Conservation (phyloP, 495 filamentous ascomycete genomes). For the Penicillium pancosmium region DNA sequence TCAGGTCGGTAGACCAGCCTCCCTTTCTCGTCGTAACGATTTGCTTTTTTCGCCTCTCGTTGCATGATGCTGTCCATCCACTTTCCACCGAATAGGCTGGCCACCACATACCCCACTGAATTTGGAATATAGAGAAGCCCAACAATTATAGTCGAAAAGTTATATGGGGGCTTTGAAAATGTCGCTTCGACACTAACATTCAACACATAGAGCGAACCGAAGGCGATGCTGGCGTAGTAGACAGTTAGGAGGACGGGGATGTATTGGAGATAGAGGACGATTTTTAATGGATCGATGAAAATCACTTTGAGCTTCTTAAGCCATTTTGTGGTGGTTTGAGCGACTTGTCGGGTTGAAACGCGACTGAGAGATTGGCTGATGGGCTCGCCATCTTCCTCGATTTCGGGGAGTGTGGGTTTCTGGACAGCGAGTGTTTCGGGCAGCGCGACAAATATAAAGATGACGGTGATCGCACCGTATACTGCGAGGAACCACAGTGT, state of each 20-base stretch:
- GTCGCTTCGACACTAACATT: slow-evolving; percentile 82
- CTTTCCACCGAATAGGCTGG: slow-evolving; percentile 72
- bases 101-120: slow-evolving; percentile 75
- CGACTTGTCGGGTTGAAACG: slow-evolving; percentile 64
- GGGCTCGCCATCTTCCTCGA: slow-evolving; percentile 22
- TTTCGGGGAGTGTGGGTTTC: slow-evolving; percentile 24
- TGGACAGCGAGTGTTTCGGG: slow-evolving; percentile 63
- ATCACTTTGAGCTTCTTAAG: slow-evolving; percentile 61
- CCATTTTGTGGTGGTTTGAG: slow-evolving; percentile 55
- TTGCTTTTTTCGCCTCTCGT: slow-evolving; percentile 72
- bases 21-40: slow-evolving; percentile 69
- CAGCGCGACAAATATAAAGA: slow-evolving; percentile 66
- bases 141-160: slow-evolving; percentile 71
- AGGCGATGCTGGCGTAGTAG: slow-evolving; percentile 80
- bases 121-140: slow-evolving; percentile 81
- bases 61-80: slow-evolving; percentile 94
- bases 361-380: slow-evolving; percentile 50
- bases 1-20: slow-evolving; percentile 76
- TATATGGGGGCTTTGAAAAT: slow-evolving; percentile 75
- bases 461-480: slow-evolving; percentile 68
- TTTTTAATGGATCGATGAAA: slow-evolving; percentile 78
- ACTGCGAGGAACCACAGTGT: slow-evolving; percentile 86
- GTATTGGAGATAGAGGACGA: slow-evolving; percentile 78
- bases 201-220: slow-evolving; percentile 80
- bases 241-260: slow-evolving; percentile 80